phyloP scores from a whole-genome alignment of 257 asterid species.

The Ilex aquifolium region DNA sequence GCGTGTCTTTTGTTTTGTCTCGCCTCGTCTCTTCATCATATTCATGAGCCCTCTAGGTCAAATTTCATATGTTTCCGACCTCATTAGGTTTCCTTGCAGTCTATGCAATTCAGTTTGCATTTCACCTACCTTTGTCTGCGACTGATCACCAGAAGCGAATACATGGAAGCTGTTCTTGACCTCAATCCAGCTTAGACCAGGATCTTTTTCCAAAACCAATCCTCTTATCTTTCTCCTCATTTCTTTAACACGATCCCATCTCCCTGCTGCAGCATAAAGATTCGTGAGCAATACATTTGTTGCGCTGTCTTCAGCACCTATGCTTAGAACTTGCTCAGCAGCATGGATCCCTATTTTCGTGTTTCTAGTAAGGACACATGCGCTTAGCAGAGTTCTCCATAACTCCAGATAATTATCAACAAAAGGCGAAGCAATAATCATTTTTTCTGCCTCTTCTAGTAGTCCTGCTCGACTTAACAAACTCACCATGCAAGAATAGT shows the following conservation, averaged over 20 bases:
- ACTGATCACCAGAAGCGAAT: constrained; percentile 53
- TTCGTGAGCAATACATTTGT: constrained; percentile 44
- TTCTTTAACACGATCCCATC: constrained; percentile 53
- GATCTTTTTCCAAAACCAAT: constrained; percentile 41
- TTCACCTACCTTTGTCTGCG: constrained; percentile 30
- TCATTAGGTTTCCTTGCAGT: constrained; percentile 32
- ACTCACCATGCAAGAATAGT: constrained; percentile 70
- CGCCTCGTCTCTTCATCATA: background rate
- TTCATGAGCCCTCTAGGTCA: background rate
- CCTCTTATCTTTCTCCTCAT: constrained; percentile 50
- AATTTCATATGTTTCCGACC: constrained; percentile 17
- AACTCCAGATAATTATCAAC: constrained; percentile 41
- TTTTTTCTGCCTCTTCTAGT: constrained; percentile 62
- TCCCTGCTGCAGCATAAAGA: constrained; percentile 56
- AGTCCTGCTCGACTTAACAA: constrained; percentile 65
- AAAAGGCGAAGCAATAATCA: constrained; percentile 49
- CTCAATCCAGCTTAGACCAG: constrained; percentile 80
- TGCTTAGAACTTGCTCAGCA: constrained; percentile 41
- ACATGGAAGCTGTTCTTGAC: constrained; percentile 30
- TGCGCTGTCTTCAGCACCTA: constrained; percentile 49
- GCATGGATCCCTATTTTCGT: constrained; percentile 40
- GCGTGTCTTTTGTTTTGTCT: background rate
- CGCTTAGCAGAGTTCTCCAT: constrained; percentile 66
- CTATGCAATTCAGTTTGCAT: constrained; percentile 32
- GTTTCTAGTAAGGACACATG: constrained; percentile 46